These are phyloP conservation scores for Digitaria exilis DNA, from an alignment of 202 grass and related monocot species.

Conservation along the genomic window DNA sequence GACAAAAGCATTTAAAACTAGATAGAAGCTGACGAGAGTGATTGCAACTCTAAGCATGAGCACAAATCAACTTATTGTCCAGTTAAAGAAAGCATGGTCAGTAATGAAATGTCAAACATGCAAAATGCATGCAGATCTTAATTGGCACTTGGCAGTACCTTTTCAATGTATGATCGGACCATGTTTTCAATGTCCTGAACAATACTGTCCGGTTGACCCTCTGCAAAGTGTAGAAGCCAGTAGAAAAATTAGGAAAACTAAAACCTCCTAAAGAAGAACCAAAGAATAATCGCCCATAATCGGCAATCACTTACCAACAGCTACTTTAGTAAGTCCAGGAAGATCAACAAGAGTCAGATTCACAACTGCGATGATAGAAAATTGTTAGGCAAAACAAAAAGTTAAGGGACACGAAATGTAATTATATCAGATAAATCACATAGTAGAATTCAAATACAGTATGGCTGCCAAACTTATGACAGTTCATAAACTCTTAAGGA, in stretches of 20 bases:
- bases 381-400: slow-evolving; percentile 36
- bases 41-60: neutral
- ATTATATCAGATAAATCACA: slow-evolving; percentile 17
- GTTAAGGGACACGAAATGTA: neutral
- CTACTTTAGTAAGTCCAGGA: slow-evolving; percentile 98
- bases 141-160: slow-evolving; percentile 60
- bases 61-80: neutral
- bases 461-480: neutral
- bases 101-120: slow-evolving; percentile 1
- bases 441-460: neutral
- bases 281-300: slow-evolving; percentile 3
- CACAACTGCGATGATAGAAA: slow-evolving; percentile 74
- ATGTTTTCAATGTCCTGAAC: slow-evolving; percentile 95
- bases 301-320: slow-evolving; percentile 72
- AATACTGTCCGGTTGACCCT: slow-evolving; percentile 83
- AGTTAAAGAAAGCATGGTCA: neutral
- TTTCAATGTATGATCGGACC: slow-evolving; percentile 93
- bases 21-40: neutral
- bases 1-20: slow-evolving; percentile 17
- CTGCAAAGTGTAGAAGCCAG: slow-evolving; percentile 44
- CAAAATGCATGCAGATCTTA: slow-evolving; percentile 1
- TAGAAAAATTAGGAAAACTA: slow-evolving; percentile 27
- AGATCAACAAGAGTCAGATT: slow-evolving; percentile 98
- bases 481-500: slow-evolving; percentile 10
- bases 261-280: slow-evolving; percentile 31